Conservation (phyloP, 202 grass and related monocot genomes). For the Zoysia matrella region DNA sequence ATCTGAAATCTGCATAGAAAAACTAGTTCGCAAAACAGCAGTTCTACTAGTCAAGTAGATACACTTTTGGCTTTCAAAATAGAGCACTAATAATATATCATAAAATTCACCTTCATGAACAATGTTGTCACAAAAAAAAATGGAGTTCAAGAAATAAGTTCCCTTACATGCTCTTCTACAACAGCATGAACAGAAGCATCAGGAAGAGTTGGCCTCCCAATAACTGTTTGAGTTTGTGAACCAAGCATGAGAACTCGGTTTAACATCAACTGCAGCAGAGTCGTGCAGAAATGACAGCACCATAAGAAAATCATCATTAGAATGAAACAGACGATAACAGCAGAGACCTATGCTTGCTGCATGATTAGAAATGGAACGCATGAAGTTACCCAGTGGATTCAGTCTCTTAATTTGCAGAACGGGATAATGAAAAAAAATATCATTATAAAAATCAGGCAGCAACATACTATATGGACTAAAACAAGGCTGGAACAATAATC, state of each 20-base stretch:
- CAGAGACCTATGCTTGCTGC: background rate
- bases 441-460: background rate
- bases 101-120: background rate
- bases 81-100: slow-evolving; percentile 23
- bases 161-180: no score
- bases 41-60: slow-evolving; percentile 19
- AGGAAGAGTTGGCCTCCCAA: no score
- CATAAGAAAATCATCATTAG: slow-evolving; percentile 13
- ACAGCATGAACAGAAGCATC: no score
- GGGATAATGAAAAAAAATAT: background rate
- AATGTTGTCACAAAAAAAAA: no score
- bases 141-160: no score
- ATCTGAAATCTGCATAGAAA: slow-evolving; percentile 23
- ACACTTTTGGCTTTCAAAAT: slow-evolving; percentile 21
- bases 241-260: slow-evolving; percentile 30
- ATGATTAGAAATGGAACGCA: slow-evolving; percentile 12
- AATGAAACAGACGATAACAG: slow-evolving; percentile 26
- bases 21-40: slow-evolving; percentile 2
- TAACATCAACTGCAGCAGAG: slow-evolving; percentile 74
- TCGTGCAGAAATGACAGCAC: slow-evolving; percentile 21
- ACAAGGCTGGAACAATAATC: background rate
- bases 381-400: slow-evolving; percentile 8
- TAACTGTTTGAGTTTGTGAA: no score
- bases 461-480: background rate
- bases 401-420: background rate